phyloP scores from a whole-genome alignment of 805 yeast genomes.

The Suhomyces canberraensis region DNA sequence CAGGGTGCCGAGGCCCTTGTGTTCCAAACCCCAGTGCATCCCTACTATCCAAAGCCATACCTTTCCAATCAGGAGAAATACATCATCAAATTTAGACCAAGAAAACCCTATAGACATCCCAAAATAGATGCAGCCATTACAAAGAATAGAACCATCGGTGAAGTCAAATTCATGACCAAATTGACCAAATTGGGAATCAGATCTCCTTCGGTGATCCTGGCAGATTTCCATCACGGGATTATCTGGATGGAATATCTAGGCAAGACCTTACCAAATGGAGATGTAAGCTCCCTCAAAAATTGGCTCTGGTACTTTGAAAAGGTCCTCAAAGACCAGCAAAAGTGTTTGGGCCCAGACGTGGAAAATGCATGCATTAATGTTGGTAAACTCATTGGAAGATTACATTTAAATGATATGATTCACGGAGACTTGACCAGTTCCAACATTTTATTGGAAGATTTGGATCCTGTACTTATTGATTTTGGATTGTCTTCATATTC shows the following conservation, averaged over 20 bases:
- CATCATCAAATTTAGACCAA: slow-evolving; percentile 83
- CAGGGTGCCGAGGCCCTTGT: slow-evolving; percentile 94
- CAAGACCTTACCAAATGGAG: slow-evolving; percentile 47
- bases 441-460: slow-evolving; percentile 57
- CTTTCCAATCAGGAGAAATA: slow-evolving; percentile 32
- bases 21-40: slow-evolving; percentile 60
- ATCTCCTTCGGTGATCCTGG: slow-evolving; percentile 70
- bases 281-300: slow-evolving; percentile 64
- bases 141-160: slow-evolving; percentile 77
- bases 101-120: slow-evolving; percentile 87
- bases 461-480: slow-evolving; percentile 69
- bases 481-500: slow-evolving; percentile 86
- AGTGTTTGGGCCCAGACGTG: slow-evolving; percentile 34
- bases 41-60: slow-evolving; percentile 45
- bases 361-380: slow-evolving; percentile 47
- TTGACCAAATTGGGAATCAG: slow-evolving; percentile 52
- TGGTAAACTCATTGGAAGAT: slow-evolving; percentile 62
- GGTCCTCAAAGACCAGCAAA: slow-evolving; percentile 10
- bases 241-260: slow-evolving; percentile 88
- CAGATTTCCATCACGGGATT: slow-evolving; percentile 75
- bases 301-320: slow-evolving; percentile 64
- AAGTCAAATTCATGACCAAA: slow-evolving; percentile 71
- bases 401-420: slow-evolving; percentile 75
- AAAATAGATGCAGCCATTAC: slow-evolving; percentile 73
- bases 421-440: slow-evolving; percentile 96